Evolutionary conservation across 2,329 filamentous ascomycete genomes (phyloP).

Genomic region (Tolypocladium tropicale): DNA sequence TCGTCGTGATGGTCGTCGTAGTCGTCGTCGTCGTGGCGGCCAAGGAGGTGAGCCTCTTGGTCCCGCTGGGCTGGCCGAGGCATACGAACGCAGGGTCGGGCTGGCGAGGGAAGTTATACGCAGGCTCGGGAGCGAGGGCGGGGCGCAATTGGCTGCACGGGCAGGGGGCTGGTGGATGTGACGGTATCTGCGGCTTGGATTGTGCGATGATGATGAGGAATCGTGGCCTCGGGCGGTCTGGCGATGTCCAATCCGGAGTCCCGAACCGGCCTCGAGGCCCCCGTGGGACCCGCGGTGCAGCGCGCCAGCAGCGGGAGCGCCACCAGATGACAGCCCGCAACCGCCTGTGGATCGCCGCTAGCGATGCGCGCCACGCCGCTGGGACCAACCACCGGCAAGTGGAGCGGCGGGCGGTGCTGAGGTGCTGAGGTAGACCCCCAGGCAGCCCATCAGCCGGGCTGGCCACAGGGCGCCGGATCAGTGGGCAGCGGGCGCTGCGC

Average conservation of each 20-base stretch:
- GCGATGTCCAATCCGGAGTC: not conserved
- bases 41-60: slow-evolving; percentile 8
- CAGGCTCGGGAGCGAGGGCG: not conserved
- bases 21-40: not conserved
- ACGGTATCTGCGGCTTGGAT: not conserved
- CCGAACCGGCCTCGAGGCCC: not conserved
- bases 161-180: not conserved
- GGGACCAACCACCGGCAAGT: not conserved
- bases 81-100: slow-evolving; percentile 9
- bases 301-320: not conserved
- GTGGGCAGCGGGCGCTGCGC: not conserved
- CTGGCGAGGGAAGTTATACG: not conserved
- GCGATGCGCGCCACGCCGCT: not conserved
- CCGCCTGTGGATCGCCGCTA: not conserved
- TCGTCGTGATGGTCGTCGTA: not conserved
- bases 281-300: not conserved
- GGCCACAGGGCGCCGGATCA: not conserved
- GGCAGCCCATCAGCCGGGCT: not conserved
- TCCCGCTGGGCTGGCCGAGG: slow-evolving; percentile 9
- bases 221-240: not conserved
- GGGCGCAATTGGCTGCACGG: not conserved
- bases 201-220: not conserved
- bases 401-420: not conserved
- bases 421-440: no score
- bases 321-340: not conserved